These are phyloP conservation scores for Gossypium raimondii DNA, from an alignment of 345 rosid genomes.

Conservation along the genomic window DNA sequence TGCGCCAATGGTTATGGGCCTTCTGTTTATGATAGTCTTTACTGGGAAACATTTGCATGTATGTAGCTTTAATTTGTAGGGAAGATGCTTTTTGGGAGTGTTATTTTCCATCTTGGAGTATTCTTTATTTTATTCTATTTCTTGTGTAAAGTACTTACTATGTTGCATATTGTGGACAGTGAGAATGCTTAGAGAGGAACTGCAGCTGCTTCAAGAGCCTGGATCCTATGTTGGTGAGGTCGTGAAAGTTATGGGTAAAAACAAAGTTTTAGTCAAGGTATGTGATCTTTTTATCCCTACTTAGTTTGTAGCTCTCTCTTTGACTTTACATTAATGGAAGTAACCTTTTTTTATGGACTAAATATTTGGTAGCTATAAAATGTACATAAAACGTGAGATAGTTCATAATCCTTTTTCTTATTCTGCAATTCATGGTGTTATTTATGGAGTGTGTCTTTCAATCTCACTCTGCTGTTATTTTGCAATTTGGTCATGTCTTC, in stretches of 20 bases:
- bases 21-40: background rate
- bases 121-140: background rate
- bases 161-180: constrained; percentile 36
- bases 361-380: background rate
- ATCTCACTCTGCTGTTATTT: background rate
- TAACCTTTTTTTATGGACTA: background rate
- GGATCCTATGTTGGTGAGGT: constrained; percentile 99
- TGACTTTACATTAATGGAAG: background rate
- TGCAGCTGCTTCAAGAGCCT: constrained; percentile 97
- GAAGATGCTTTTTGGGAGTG: background rate
- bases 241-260: constrained; percentile 98
- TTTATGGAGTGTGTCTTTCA: background rate
- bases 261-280: constrained; percentile 95
- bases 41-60: background rate
- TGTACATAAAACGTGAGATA: background rate
- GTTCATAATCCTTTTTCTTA: background rate
- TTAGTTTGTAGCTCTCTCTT: background rate
- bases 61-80: background rate
- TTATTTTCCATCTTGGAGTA: background rate
- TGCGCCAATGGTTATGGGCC: background rate
- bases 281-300: background rate
- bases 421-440: background rate
- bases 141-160: background rate
- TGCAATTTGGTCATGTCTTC: background rate
- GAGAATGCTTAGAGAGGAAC: constrained; percentile 90